A percentile compares a stretch with the other conserved stretches of the same genome.
Evolutionary conservation across 768 basidiomycete species (phyloP).

Genomic region (Leccinum rimulosum): DNA sequence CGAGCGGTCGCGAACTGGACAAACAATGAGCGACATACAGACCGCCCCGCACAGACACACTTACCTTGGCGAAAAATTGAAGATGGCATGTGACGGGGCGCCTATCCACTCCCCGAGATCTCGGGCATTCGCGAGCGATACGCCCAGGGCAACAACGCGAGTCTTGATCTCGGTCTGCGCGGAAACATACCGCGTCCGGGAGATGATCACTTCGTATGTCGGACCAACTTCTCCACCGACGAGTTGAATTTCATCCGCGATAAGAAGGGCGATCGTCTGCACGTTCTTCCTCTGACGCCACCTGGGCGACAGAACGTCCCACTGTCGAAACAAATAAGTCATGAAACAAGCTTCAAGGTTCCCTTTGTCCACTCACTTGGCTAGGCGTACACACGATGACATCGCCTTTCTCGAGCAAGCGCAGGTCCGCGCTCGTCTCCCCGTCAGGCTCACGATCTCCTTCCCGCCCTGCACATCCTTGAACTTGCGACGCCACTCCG

Average conservation of each 20-base stretch:
- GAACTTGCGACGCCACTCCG: slow-evolving; percentile 90
- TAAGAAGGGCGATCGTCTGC: slow-evolving; percentile 87
- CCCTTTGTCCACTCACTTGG: slow-evolving; percentile 53
- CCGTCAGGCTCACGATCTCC: slow-evolving; percentile 90
- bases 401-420: slow-evolving; percentile 86
- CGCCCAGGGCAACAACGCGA: slow-evolving; percentile 91
- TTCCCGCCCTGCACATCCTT: slow-evolving; percentile 82
- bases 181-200: slow-evolving; percentile 94
- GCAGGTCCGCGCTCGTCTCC: slow-evolving; percentile 88
- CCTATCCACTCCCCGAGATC: slow-evolving; percentile 99
- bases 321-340: slow-evolving; percentile 43
- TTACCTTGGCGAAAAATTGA: slow-evolving; percentile 95
- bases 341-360: not conserved
- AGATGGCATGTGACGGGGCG: slow-evolving; percentile 88
- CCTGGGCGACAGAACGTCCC: slow-evolving; percentile 91
- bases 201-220: slow-evolving; percentile 96
- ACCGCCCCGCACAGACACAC: slow-evolving; percentile 6
- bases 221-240: slow-evolving; percentile 95
- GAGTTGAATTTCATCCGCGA: slow-evolving; percentile 93
- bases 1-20: slow-evolving; percentile 85
- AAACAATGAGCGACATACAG: not conserved
- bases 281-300: slow-evolving; percentile 99
- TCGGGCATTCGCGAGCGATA: slow-evolving; percentile 92
- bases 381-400: slow-evolving; percentile 91
- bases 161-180: slow-evolving; percentile 92